A percentile compares a stretch with the other conserved stretches of the same genome.
These are phyloP conservation scores for Endothia cerciana DNA, from an alignment of 2,329 filamentous ascomycete species.

Conservation along the genomic window DNA sequence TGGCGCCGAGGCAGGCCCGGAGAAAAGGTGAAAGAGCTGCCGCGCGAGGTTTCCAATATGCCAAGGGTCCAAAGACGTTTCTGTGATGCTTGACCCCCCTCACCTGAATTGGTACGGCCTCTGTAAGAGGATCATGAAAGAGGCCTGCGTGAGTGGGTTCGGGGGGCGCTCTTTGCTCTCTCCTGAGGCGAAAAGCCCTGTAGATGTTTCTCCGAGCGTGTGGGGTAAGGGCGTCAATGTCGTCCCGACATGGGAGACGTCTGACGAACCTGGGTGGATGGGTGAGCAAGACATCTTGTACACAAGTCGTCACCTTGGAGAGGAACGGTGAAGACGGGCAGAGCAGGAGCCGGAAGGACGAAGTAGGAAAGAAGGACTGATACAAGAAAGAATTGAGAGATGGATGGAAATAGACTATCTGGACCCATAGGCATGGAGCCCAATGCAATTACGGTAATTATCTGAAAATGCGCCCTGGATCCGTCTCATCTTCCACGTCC, in stretches of 20 bases:
- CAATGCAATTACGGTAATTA: constrained; percentile 17
- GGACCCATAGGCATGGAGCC: constrained; percentile 18
- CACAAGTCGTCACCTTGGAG: neutral
- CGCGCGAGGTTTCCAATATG: neutral
- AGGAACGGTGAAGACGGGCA: neutral
- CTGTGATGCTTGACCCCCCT: neutral
- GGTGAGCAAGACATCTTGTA: neutral
- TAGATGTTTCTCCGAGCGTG: neutral
- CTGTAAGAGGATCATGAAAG: neutral
- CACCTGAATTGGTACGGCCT: neutral
- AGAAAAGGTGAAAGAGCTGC: constrained; percentile 1
- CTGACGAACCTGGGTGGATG: neutral
- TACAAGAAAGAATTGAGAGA: constrained; percentile 15
- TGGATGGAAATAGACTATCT: constrained; percentile 22
- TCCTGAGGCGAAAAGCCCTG: neutral
- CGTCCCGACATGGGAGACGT: neutral
- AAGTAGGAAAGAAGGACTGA: constrained; percentile 3
- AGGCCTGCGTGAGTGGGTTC: neutral
- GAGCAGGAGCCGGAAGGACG: neutral
- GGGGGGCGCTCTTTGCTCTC: neutral
- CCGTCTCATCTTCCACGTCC: too few relatives aligned
- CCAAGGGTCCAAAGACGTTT: neutral
- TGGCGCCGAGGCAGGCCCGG: neutral
- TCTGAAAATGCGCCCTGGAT: neutral
- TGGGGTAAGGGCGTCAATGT: neutral